Percentiles rank a stretch among this genome's conserved stretches.
These are phyloP conservation scores for Gastrolobium bilobum DNA, from an alignment of 306 rosid species.

Conservation along the genomic window DNA sequence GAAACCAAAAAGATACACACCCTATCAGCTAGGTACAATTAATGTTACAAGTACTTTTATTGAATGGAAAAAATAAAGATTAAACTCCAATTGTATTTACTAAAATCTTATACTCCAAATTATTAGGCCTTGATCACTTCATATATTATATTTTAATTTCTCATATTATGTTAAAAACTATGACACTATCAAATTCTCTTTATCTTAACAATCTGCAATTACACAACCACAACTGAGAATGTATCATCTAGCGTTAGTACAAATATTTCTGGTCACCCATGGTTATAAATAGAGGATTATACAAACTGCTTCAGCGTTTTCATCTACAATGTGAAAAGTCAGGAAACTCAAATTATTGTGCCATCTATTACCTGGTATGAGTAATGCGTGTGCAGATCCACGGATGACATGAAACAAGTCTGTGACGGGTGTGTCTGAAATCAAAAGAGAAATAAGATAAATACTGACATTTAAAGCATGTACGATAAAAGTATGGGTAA, in stretches of 20 bases:
- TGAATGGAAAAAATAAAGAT: constrained; percentile 32
- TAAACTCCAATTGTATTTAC: constrained; percentile 13
- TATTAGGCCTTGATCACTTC: constrained; percentile 14
- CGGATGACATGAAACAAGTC: constrained; percentile 99
- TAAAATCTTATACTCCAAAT: constrained; percentile 27
- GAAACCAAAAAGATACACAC: constrained; percentile 47
- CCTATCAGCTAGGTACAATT: constrained; percentile 36
- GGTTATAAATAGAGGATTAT: constrained; percentile 19
- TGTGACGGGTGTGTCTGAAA: constrained; percentile 98
- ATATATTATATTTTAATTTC: constrained; percentile 8
- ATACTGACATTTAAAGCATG: constrained; percentile 38
- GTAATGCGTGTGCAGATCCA: constrained; percentile 98
- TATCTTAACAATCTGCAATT: constrained; percentile 6
- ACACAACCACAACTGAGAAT: constrained; percentile 12
- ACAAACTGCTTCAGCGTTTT: constrained; percentile 2
- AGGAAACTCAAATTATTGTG: constrained; percentile 29
- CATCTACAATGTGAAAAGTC: constrained; percentile 12
- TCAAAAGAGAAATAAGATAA: constrained; percentile 47
- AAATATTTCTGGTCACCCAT: constrained; percentile 34
- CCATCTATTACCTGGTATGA: constrained; percentile 87
- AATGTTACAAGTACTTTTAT: constrained; percentile 22
- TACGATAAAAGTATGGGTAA: constrained; percentile 2
- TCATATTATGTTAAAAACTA: constrained; percentile 1
- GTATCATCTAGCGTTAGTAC: not conserved
- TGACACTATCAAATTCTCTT: constrained; percentile 15